phyloP scores from a whole-genome alignment of 441 rosid species.

The Corymbia citriodora region DNA sequence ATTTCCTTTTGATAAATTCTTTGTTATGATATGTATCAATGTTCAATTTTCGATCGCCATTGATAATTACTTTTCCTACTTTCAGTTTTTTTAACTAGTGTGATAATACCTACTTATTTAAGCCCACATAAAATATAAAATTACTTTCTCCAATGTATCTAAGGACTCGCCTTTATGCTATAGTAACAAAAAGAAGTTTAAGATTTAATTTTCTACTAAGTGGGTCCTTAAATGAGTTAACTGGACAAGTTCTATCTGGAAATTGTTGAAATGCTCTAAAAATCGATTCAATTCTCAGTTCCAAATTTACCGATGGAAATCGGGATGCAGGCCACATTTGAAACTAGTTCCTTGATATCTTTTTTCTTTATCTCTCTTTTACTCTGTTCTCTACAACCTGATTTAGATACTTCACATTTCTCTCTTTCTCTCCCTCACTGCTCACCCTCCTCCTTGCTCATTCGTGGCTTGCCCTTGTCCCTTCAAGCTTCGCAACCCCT shows the following conservation, averaged over 20 bases:
- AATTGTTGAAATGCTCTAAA: too few relatives aligned
- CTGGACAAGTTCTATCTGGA: too few relatives aligned
- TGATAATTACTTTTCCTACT: background rate
- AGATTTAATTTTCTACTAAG: background rate
- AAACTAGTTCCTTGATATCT: background rate
- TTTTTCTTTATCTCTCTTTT: background rate
- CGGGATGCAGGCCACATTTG: background rate
- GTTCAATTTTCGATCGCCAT: background rate
- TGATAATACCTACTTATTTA: background rate
- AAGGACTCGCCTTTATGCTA: background rate
- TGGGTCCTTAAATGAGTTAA: background rate
- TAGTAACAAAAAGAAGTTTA: background rate
- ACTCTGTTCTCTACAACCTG: background rate
- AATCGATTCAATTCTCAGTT: background rate
- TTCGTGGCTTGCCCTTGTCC: background rate
- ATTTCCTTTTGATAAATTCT: background rate
- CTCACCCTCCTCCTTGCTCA: background rate
- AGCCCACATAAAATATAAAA: background rate
- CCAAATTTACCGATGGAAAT: too few relatives aligned
- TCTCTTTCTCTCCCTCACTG: background rate
- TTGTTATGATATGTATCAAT: background rate
- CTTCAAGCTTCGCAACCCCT: background rate
- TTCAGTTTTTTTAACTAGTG: background rate
- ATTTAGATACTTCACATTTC: too few relatives aligned
- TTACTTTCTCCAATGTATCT: background rate